A percentile compares a stretch with the other conserved stretches of the same genome.
These are phyloP conservation scores for Debaryomycetaceae sp. DNA, from an alignment of 1,139 yeast species.

Conservation along the genomic window DNA sequence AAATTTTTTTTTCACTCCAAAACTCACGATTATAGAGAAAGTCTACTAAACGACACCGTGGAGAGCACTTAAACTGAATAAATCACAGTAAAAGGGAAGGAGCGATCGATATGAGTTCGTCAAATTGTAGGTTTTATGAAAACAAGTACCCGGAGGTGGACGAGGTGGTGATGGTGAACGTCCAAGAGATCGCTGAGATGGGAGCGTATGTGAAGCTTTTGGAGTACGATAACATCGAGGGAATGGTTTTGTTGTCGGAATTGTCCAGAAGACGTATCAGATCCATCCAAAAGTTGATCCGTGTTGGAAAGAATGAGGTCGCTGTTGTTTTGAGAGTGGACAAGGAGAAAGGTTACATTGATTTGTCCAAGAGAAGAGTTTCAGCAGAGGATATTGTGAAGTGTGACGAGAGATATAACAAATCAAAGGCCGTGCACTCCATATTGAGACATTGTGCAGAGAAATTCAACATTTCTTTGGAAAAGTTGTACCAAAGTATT, in stretches of 20 bases:
- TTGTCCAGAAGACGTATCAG: constrained; percentile 98
- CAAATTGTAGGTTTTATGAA: constrained; percentile 95
- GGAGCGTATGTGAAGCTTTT: constrained; percentile 94
- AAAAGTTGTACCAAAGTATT: constrained; percentile 76
- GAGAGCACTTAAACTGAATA: neutral
- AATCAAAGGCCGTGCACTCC: constrained; percentile 95
- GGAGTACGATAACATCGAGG: constrained; percentile 97
- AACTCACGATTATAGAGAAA: too few species aligned
- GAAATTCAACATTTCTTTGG: constrained; percentile 85
- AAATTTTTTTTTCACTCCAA: too few species aligned
- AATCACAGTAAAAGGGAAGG: neutral
- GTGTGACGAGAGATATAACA: constrained; percentile 97
- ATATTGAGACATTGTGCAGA: constrained; percentile 98
- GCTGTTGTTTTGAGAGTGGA: constrained; percentile 99
- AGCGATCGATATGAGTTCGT: constrained; percentile 59
- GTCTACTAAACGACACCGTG: neutral
- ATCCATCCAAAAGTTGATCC: constrained; percentile 93
- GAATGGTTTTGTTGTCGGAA: constrained; percentile 95
- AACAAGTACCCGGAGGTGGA: constrained; percentile 98
- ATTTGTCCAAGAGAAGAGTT: constrained; percentile 95
- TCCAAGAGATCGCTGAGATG: constrained; percentile 97
- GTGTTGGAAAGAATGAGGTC: constrained; percentile 98
- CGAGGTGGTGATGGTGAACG: constrained; percentile 98
- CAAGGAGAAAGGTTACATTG: constrained; percentile 97
- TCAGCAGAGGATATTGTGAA: constrained; percentile 96